phyloP scores from a whole-genome alignment of 2,329 filamentous ascomycete genomes.

The Chrysoporthe cubensis region DNA sequence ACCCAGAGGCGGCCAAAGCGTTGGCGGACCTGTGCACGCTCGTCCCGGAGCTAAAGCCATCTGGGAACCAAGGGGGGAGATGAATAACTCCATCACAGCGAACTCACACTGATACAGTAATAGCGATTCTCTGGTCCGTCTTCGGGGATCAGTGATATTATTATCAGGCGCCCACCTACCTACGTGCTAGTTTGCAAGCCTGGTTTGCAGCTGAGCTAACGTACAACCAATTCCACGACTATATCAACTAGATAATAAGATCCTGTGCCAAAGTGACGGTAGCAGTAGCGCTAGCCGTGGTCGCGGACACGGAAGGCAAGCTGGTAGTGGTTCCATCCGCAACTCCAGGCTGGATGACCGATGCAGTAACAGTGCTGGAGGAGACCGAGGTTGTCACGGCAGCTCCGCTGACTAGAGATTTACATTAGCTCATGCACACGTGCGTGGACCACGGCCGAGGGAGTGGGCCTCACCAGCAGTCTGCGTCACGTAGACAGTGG shows the following conservation, averaged over 20 bases:
- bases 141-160: not conserved
- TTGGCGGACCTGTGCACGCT: slow-evolving; percentile 11
- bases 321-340: slow-evolving; percentile 11
- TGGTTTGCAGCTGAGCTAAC: not conserved
- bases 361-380: slow-evolving; percentile 13
- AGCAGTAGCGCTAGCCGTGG: slow-evolving; percentile 1
- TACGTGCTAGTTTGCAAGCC: not conserved
- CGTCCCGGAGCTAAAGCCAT: slow-evolving; percentile 3
- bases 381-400: not conserved
- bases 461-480: slow-evolving; percentile 4
- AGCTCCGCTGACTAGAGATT: not conserved
- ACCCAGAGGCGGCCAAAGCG: slow-evolving; percentile 14
- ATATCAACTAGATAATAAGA: not conserved
- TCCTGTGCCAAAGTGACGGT: not conserved
- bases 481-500: slow-evolving; percentile 19
- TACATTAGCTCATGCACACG: not conserved
- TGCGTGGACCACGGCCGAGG: too few relatives aligned
- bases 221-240: not conserved
- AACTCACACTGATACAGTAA: not conserved
- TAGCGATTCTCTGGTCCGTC: not conserved
- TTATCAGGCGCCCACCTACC: not conserved
- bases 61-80: not conserved
- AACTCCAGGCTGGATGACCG: slow-evolving; percentile 18
- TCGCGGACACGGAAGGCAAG: slow-evolving; percentile 6
- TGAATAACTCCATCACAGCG: not conserved